Conservation (phyloP, 2,329 filamentous ascomycete species). For the Fusarium longipes region DNA sequence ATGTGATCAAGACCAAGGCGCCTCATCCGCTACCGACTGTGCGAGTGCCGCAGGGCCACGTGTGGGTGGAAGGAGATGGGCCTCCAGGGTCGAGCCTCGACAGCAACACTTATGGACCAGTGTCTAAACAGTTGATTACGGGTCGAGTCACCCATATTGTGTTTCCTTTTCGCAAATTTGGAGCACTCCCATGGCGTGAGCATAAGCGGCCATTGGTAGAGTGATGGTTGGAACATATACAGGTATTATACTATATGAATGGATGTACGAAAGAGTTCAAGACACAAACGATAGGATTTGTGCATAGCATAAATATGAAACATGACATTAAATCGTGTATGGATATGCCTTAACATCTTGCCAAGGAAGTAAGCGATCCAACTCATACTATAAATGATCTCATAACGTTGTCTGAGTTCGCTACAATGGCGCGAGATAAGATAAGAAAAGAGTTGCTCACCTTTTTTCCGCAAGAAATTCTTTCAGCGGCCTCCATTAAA, state of each 20-base stretch:
- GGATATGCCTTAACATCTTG: not conserved
- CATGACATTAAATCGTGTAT: not conserved
- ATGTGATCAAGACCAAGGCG: slow-evolving; percentile 74
- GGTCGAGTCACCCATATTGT: slow-evolving; percentile 80
- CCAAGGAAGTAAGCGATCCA: not conserved
- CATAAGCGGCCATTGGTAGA: slow-evolving; percentile 50
- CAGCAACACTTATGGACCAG: slow-evolving; percentile 90
- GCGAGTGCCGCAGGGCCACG: slow-evolving; percentile 81
- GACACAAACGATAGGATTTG: not conserved
- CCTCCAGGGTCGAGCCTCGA: slow-evolving; percentile 76
- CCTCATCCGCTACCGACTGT: slow-evolving; percentile 68
- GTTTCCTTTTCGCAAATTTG: slow-evolving; percentile 72
- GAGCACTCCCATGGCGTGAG: slow-evolving; percentile 69
- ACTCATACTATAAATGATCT: not conserved
- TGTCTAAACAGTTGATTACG: slow-evolving; percentile 78
- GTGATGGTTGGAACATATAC: not conserved
- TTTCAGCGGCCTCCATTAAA: slow-evolving; percentile 11
- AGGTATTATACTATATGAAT: slow-evolving; percentile 5
- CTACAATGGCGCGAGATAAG: slow-evolving; percentile 13
- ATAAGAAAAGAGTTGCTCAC: slow-evolving; percentile 7
- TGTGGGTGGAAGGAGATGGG: slow-evolving; percentile 96
- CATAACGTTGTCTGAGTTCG: not conserved
- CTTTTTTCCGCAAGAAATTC: slow-evolving; percentile 18
- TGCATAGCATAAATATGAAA: not conserved
- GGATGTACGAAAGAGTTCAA: not conserved